These are phyloP conservation scores for Hypoxylon intermedium DNA, from an alignment of 495 filamentous ascomycete species.

Conservation along the genomic window DNA sequence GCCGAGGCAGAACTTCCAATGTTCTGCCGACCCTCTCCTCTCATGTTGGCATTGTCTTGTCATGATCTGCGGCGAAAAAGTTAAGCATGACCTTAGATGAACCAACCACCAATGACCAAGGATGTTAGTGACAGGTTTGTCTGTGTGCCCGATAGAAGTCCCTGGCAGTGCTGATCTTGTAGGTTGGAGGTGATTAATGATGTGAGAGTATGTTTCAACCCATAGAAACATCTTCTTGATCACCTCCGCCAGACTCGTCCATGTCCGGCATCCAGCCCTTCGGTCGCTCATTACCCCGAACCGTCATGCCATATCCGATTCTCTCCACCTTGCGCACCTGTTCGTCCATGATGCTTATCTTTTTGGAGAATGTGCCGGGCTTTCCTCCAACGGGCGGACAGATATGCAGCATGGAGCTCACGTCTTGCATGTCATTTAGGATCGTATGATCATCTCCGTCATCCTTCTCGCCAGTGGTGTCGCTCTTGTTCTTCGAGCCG, in stretches of 20 bases:
- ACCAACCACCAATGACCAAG: too few species aligned
- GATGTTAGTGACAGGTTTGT: too few species aligned
- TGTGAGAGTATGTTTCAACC: constrained; percentile 12
- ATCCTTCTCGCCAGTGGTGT: constrained; percentile 15
- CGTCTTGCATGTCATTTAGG: constrained; percentile 73
- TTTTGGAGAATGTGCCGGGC: constrained; percentile 65
- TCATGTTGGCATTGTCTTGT: too few species aligned
- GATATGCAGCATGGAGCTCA: constrained; percentile 76
- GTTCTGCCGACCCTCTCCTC: too few species aligned
- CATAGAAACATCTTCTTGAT: constrained; percentile 37
- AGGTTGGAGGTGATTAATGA: too few species aligned
- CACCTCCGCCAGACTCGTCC: constrained; percentile 45
- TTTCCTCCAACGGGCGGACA: constrained; percentile 61
- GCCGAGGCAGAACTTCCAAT: too few species aligned
- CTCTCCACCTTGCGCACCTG: constrained; percentile 95
- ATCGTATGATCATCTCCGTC: constrained; percentile 56
- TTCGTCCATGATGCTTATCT: constrained; percentile 82
- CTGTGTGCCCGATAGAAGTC: too few species aligned
- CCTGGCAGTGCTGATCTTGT: too few species aligned
- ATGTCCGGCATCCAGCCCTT: constrained; percentile 92
- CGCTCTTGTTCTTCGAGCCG: constrained; percentile 1
- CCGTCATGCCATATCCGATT: constrained; percentile 82
- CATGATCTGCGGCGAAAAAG: too few species aligned
- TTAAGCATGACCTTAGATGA: too few species aligned
- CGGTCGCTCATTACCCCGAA: constrained; percentile 86